These are phyloP conservation scores for Zizania palustris DNA, from an alignment of 202 grass and related monocot species.

Conservation along the genomic window DNA sequence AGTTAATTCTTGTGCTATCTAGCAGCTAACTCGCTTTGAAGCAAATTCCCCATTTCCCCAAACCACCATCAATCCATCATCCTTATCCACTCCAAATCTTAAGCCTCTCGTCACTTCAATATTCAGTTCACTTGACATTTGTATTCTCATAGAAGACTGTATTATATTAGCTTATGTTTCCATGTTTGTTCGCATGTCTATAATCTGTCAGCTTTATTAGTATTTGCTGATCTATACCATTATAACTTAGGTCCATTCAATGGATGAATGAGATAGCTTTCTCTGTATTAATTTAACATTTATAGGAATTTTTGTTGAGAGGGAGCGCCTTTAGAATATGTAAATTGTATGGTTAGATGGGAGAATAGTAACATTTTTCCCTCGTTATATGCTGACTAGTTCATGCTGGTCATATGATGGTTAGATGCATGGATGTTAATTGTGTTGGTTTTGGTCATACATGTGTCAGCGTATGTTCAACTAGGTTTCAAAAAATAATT, in stretches of 20 bases:
- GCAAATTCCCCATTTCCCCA: too few species aligned
- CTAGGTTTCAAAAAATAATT: not conserved
- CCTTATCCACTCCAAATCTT: too few species aligned
- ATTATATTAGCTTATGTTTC: constrained; percentile 15
- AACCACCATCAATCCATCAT: too few species aligned
- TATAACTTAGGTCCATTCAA: not conserved
- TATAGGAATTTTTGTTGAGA: not conserved
- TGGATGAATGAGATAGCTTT: not conserved
- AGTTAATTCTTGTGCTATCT: not conserved
- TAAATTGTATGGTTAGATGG: constrained; percentile 16
- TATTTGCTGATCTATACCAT: not conserved
- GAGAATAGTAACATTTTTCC: not conserved
- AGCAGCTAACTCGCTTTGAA: too few species aligned
- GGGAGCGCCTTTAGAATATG: not conserved
- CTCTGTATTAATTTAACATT: not conserved
- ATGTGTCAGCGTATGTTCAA: not conserved
- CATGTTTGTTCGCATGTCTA: constrained; percentile 20
- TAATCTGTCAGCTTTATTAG: constrained; percentile 17
- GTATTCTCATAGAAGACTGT: not conserved
- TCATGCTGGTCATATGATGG: not conserved
- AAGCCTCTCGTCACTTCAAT: not conserved
- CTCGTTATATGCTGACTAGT: not conserved
- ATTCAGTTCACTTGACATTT: not conserved
- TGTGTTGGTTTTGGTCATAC: not conserved
- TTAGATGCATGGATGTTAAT: constrained; percentile 7